Evolutionary conservation across 176 grass and related monocot species (phyloP).

Genomic region (Avena atlantica): DNA sequence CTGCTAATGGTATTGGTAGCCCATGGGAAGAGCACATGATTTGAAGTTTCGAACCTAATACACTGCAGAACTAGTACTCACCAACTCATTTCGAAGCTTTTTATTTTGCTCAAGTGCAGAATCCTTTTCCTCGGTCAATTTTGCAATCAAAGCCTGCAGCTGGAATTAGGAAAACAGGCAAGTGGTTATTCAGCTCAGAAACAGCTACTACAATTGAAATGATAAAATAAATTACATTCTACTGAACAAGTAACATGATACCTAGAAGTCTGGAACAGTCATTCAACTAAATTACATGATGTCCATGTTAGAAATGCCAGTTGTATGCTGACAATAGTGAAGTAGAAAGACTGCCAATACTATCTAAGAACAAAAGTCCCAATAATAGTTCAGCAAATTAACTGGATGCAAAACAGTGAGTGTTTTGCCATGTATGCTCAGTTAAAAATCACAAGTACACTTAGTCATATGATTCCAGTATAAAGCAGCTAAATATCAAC

Average conservation of each 20-base stretch:
- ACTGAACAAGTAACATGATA: neutral
- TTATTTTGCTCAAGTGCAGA: conserved; percentile 63
- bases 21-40: conserved; percentile 10
- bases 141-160: conserved; percentile 47
- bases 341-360: neutral
- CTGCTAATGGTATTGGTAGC: neutral
- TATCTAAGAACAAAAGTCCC: conserved; percentile 18
- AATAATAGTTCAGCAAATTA: conserved; percentile 22
- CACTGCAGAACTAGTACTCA: conserved; percentile 36
- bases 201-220: neutral
- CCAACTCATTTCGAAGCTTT: conserved; percentile 58
- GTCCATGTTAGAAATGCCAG: neutral
- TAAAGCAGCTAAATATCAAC: conserved; percentile 15
- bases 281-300: conserved; percentile 4
- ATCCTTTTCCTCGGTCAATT: conserved; percentile 54
- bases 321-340: neutral
- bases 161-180: conserved; percentile 42
- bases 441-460: neutral
- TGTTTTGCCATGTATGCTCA: neutral
- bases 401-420: neutral
- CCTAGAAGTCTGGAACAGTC: neutral
- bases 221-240: neutral
- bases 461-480: conserved; percentile 14
- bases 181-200: conserved; percentile 31
- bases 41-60: neutral